Percentiles rank a stretch among this genome's conserved stretches.
Conservation (phyloP, 495 filamentous ascomycete species). For the Antarctomyces pellizariae region DNA sequence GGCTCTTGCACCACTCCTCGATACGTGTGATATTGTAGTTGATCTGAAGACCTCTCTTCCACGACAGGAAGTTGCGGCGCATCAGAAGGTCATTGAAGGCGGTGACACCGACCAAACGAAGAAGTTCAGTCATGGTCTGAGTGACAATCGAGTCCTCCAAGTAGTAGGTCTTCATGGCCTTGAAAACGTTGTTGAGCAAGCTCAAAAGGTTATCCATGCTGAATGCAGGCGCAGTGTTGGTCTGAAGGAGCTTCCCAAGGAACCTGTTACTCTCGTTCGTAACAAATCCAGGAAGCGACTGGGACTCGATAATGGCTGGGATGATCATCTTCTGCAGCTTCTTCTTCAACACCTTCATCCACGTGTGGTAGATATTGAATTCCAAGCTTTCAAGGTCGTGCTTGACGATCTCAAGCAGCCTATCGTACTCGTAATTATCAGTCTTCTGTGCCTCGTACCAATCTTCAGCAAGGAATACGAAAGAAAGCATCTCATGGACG, state of each 20-base stretch:
- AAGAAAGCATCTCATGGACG: conserved; percentile 98
- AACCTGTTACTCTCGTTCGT: conserved; percentile 96
- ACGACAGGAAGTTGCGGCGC: conserved; percentile 94
- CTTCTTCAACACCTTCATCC: conserved; percentile 99
- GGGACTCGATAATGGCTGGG: conserved; percentile 94
- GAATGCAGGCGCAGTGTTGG: conserved; percentile 70
- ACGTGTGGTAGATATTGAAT: conserved; percentile 99
- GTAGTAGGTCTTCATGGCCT: conserved; percentile 95
- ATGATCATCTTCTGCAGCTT: conserved; percentile 99
- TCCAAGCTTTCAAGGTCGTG: conserved; percentile 94
- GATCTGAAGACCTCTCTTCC: conserved; percentile 98
- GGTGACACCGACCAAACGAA: conserved; percentile 86
- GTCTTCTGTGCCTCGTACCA: conserved; percentile 99
- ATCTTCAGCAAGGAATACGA: conserved; percentile 96
- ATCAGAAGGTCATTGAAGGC: conserved; percentile 98
- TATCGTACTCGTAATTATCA: conserved; percentile 97
- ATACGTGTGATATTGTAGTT: conserved; percentile 99
- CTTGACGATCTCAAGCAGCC: conserved; percentile 94
- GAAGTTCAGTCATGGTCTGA: conserved; percentile 82
- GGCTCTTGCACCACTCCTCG: conserved; percentile 99
- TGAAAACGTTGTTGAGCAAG: conserved; percentile 89
- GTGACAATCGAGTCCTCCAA: conserved; percentile 88
- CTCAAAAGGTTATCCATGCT: conserved; percentile 98
- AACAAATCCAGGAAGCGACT: conserved; percentile 93
- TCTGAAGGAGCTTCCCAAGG: conserved; percentile 83